Base-by-base conservation (phyloP, 345 rosid species). In the Eucalyptus pumila region DNA sequence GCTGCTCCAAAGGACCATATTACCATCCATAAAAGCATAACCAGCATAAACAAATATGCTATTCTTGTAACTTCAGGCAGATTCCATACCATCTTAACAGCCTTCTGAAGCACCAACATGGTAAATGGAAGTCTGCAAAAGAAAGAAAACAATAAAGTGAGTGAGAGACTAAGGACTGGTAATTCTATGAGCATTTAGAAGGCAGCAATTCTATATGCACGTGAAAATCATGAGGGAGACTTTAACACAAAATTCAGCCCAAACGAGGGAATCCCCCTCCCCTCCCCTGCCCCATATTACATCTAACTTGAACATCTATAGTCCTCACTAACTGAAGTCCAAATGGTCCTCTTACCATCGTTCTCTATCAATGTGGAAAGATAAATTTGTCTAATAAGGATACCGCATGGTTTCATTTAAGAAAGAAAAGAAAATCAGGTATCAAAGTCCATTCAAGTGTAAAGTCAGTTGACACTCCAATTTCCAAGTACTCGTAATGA, bases 1-100 rank as follows among this genome's bases (percentile, higher is more conserved):
- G 98, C 94, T 65, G 94, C 98, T 87, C 99, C 98, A 88, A 96
- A 96, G 88, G 99, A 96, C 99, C 99, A 96, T 87, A 97, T 88
- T 88, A 89, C 94, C 98, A 96, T 96, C 99, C 99, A 96, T 86
- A 95, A 89, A 92, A 96, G 96, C 96, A 96, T 94, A 51, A 95
- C 91, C 32, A 94, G 86, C 92, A 96, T 97, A 92, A 98, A 97
- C 76, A 94, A 94, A 94, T 93, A 94, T 3, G 99, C 97, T 83
- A 98, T 94, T 93, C 97, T 89, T 88, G 89, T 94, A 58, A 95
- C 99, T 92, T 95, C 96, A 89, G 98, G 99, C 93, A 98, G 98
- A 44, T 95, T 94, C 98, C 98, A 94, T 23, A 98, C 97, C 94
- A 98, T 90, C 91, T 96, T 95, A 88, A 96, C 94, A 34, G 99